Evolutionary conservation across 139 green algal species (phyloP).

Genomic region (Picochlorum sp.): DNA sequence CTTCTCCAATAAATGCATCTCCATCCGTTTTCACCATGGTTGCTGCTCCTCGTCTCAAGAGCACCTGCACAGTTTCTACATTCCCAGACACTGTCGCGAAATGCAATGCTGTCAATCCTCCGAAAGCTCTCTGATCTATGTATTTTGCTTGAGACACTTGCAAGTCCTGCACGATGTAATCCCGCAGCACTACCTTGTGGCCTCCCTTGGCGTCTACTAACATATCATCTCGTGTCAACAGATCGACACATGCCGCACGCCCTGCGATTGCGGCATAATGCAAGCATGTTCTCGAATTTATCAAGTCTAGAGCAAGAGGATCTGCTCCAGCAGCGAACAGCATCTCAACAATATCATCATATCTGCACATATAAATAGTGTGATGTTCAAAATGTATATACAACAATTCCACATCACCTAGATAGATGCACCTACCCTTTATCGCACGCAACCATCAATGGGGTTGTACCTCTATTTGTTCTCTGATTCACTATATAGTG

Average conservation of each 20-base stretch:
- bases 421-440: slow-evolving; percentile 6
- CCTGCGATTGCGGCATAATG: slow-evolving; percentile 39
- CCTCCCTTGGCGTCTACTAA: slow-evolving; percentile 22
- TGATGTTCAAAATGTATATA: too few species aligned
- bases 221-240: slow-evolving; percentile 26
- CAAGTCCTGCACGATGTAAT: slow-evolving; percentile 34
- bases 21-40: slow-evolving; percentile 45
- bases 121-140: slow-evolving; percentile 41
- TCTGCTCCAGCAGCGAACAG: slow-evolving; percentile 37
- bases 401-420: too few species aligned
- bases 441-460: slow-evolving; percentile 46
- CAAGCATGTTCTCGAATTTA: slow-evolving; percentile 26
- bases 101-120: slow-evolving; percentile 45
- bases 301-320: slow-evolving; percentile 26
- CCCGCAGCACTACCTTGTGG: slow-evolving; percentile 10
- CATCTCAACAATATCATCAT: slow-evolving; percentile 21
- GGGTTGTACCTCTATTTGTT: slow-evolving; percentile 24
- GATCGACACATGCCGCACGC: slow-evolving; percentile 17
- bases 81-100: slow-evolving; percentile 35
- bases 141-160: slow-evolving; percentile 26
- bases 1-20: slow-evolving; percentile 29
- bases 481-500: slow-evolving; percentile 30
- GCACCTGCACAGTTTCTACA: slow-evolving; percentile 31
- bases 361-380: neutral
- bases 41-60: slow-evolving; percentile 36